Percentiles rank a stretch among this genome's conserved stretches.
Evolutionary conservation across 2,329 filamentous ascomycete genomes (phyloP).

Genomic region (Sclerotinia spermophila): DNA sequence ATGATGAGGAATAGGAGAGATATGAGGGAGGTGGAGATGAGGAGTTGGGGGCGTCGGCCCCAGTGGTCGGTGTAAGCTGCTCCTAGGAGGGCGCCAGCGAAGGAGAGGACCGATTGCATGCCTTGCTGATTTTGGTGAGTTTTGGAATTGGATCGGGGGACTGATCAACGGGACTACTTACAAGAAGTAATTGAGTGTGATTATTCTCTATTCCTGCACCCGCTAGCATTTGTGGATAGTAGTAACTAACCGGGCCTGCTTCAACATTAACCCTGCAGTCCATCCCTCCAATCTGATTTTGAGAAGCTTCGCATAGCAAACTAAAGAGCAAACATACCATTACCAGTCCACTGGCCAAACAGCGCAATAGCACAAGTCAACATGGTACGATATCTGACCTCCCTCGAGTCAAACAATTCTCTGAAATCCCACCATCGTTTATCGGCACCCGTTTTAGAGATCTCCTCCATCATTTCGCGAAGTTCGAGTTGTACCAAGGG

Average conservation of each 20-base stretch:
- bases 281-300: rapidly evolving
- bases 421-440: slow-evolving; percentile 38
- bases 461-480: slow-evolving; percentile 34
- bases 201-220: slow-evolving; percentile 36
- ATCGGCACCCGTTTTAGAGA: slow-evolving; percentile 31
- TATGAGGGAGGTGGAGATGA: slow-evolving; percentile 41
- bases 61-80: slow-evolving; percentile 29
- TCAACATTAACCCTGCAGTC: not conserved
- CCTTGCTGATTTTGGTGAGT: slow-evolving; percentile 38
- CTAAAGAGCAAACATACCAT: slow-evolving; percentile 28
- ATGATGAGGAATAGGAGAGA: slow-evolving; percentile 15
- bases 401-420: slow-evolving; percentile 30
- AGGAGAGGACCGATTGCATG: slow-evolving; percentile 30
- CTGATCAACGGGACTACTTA: not conserved
- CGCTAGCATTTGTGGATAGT: slow-evolving; percentile 30
- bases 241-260: slow-evolving; percentile 22
- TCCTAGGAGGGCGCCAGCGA: slow-evolving; percentile 38
- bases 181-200: slow-evolving; percentile 40
- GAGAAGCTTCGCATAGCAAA: rapidly evolving
- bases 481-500: slow-evolving; percentile 34
- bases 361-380: slow-evolving; percentile 36
- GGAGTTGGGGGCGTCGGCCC: slow-evolving; percentile 41
- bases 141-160: rapidly evolving
- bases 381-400: slow-evolving; percentile 33
- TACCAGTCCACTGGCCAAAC: slow-evolving; percentile 38